These are phyloP conservation scores for Termitomyces sp. DNA, from an alignment of 768 basidiomycete species.

Conservation along the genomic window DNA sequence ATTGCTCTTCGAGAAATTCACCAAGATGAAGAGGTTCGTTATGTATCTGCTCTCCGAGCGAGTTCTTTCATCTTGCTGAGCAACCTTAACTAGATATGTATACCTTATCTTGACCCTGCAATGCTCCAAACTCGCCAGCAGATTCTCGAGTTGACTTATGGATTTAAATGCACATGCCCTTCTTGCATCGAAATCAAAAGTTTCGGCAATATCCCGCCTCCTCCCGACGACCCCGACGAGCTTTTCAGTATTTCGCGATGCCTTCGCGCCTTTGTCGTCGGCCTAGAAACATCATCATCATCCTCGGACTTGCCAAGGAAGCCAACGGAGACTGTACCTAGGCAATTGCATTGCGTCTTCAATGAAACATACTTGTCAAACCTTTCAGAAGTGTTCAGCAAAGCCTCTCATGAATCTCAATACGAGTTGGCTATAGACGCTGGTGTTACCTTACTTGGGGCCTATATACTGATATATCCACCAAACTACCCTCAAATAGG, in stretches of 20 bases:
- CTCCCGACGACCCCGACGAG: conserved; percentile 29
- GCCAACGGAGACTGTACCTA: conserved; percentile 33
- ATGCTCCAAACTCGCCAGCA: conserved; percentile 54
- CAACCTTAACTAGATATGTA: conserved; percentile 45
- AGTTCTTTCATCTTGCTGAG: not conserved
- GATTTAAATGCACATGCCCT: conserved; percentile 57
- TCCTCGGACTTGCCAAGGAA: conserved; percentile 22
- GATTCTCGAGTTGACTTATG: conserved; percentile 57
- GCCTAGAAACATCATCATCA: conserved; percentile 18
- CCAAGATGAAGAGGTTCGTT: conserved; percentile 58
- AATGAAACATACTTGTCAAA: conserved; percentile 52
- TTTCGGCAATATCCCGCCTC: conserved; percentile 30
- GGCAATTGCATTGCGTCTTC: conserved; percentile 35
- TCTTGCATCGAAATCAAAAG: conserved; percentile 45
- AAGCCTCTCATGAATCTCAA: conserved; percentile 61
- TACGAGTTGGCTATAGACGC: conserved; percentile 44
- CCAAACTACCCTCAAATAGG: conserved; percentile 80
- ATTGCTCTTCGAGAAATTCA: conserved; percentile 54
- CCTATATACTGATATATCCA: conserved; percentile 71
- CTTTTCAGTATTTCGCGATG: conserved; percentile 22
- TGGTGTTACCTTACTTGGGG: conserved; percentile 54
- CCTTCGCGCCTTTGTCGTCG: conserved; percentile 35
- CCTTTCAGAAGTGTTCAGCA: conserved; percentile 61
- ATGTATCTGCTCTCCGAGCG: not conserved
- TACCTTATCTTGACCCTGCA: conserved; percentile 79